Evolutionary conservation across 1,284 basidiomycete genomes (phyloP).

Genomic region (Pascua guehoae): DNA sequence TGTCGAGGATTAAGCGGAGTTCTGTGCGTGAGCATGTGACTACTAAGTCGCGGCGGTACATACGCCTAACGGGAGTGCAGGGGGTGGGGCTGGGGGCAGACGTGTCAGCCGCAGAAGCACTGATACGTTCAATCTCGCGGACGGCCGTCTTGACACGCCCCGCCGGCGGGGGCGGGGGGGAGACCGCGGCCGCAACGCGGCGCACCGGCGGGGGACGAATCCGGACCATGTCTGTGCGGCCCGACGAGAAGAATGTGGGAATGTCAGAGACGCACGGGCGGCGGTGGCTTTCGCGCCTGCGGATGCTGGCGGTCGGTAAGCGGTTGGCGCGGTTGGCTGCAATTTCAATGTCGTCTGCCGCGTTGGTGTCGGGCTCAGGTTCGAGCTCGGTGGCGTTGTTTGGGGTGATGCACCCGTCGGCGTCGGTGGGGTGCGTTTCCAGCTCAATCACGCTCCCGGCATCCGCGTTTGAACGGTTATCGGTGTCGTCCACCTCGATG

Average conservation of each 20-base stretch:
- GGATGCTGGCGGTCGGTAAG: too few relatives aligned
- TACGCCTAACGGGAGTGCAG: conserved; percentile 13
- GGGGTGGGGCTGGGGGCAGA: not conserved
- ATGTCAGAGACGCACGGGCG: not conserved
- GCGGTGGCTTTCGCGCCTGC: too few relatives aligned
- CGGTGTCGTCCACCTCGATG: too few relatives aligned
- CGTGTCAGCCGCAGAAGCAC: not conserved
- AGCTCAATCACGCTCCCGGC: too few relatives aligned
- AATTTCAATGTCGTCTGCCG: too few relatives aligned
- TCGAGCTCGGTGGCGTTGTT: too few relatives aligned
- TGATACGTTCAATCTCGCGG: conserved; percentile 9
- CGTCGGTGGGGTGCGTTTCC: not conserved
- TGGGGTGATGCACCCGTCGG: not conserved
- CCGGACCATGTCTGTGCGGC: conserved; percentile 14
- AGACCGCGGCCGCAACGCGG: not conserved
- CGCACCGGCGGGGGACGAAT: conserved; percentile 2
- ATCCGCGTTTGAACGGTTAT: too few relatives aligned
- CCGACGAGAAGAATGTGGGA: conserved; percentile 16
- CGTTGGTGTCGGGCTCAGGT: too few relatives aligned
- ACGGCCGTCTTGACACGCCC: conserved; percentile 17
- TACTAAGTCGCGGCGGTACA: not conserved
- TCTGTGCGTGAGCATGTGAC: conserved; percentile 5
- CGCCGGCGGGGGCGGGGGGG: not conserved
- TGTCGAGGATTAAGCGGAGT: conserved; percentile 10
- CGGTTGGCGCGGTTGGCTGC: too few relatives aligned